Conservation (phyloP, 805 yeast species). For the Yamadazyma laniorum region DNA sequence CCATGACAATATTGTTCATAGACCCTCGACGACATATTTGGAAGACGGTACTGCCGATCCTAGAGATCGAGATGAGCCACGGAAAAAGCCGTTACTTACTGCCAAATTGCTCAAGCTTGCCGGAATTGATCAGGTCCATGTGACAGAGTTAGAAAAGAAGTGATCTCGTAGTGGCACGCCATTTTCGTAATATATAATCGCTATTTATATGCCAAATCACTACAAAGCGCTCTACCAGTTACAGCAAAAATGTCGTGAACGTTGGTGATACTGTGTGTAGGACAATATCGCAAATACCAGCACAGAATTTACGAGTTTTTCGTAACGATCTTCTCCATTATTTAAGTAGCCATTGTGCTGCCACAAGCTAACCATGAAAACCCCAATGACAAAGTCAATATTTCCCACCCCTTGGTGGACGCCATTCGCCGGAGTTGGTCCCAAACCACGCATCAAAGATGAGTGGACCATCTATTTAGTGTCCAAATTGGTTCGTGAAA, state of each 20-base stretch:
- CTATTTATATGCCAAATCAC: too few relatives aligned
- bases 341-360: too few relatives aligned
- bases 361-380: too few relatives aligned
- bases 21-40: neutral
- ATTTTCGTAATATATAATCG: too few relatives aligned
- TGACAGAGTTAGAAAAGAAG: neutral
- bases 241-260: too few relatives aligned
- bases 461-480: neutral
- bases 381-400: neutral
- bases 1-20: neutral
- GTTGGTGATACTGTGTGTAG: too few relatives aligned
- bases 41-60: neutral
- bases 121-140: neutral
- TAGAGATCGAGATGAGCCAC: neutral
- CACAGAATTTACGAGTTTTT: too few relatives aligned
- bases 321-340: too few relatives aligned
- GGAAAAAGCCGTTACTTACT: neutral
- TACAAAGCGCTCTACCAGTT: too few relatives aligned
- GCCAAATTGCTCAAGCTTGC: neutral
- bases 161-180: neutral
- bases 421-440: neutral
- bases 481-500: conserved; percentile 13
- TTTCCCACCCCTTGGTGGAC: neutral
- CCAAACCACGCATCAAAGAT: neutral
- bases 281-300: too few relatives aligned